Percentiles rank a stretch among this genome's conserved stretches.
phyloP scores from a whole-genome alignment of 768 basidiomycete genomes.

The Piloderma croceum region DNA sequence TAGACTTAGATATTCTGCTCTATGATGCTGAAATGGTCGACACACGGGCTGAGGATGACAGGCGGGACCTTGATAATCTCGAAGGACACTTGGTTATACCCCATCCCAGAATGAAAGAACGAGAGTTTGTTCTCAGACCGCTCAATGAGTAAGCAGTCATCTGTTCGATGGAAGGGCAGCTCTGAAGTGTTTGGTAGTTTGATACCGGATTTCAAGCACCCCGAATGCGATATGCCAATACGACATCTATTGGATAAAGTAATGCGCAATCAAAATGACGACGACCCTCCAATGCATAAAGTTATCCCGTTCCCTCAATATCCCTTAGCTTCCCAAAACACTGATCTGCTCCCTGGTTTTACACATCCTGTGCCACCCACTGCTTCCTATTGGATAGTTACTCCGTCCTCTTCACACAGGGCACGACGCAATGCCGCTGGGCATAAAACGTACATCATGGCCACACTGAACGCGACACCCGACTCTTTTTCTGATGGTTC shows the following conservation, averaged over 20 bases:
- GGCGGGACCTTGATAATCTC: constrained; percentile 43
- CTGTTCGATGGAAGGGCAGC: neutral
- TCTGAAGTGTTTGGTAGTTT: constrained; percentile 46
- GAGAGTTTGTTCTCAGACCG: constrained; percentile 91
- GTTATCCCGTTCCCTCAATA: constrained; percentile 70
- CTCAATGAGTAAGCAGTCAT: constrained; percentile 67
- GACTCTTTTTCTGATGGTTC: constrained; percentile 95
- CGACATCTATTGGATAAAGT: constrained; percentile 40
- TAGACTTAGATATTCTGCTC: constrained; percentile 85
- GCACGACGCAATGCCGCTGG: constrained; percentile 10
- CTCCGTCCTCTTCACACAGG: constrained; percentile 8
- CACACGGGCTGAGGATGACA: constrained; percentile 39
- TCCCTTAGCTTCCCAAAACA: constrained; percentile 26
- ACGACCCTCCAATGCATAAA: constrained; percentile 52
- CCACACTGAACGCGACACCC: constrained; percentile 87
- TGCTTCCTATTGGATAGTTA: constrained; percentile 42
- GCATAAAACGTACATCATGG: constrained; percentile 72
- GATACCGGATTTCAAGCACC: constrained; percentile 71
- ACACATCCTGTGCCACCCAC: constrained; percentile 38
- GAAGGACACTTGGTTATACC: constrained; percentile 75
- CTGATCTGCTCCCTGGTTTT: constrained; percentile 21
- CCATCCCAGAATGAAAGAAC: constrained; percentile 72
- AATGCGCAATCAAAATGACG: constrained; percentile 20
- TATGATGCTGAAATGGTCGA: constrained; percentile 63
- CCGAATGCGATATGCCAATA: constrained; percentile 44